Base-by-base conservation (phyloP, 345 rosid species). In the Salix dunnii region DNA sequence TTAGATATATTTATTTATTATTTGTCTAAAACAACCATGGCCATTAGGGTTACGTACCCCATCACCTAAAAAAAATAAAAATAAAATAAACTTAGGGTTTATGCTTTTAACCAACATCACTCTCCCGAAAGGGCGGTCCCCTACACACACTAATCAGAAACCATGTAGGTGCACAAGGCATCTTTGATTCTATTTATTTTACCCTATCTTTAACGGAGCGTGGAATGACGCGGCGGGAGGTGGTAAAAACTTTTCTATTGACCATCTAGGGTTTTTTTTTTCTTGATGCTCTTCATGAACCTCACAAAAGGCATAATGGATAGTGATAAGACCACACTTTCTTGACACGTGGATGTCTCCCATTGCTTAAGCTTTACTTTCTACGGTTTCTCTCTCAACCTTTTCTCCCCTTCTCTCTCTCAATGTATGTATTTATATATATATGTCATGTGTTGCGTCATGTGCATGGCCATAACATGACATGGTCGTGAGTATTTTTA, bases 281-380 rank as follows among this genome's bases (percentile, higher is more conserved):
- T 58, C 23, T 4, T 58, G 0, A n/a, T 23, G 40, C 42, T 36
- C 28, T 81, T 33, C 38, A 11, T 6, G 35, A 53, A 33, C 76
- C 73, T 64, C 82, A 55, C 75, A 77, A 55, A 18, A 55, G 38
- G 36, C 64, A 68, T 78, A 85, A 83, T 85, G 91, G 90, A 79
- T 76, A 77, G 88, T 83, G 91, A 90, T 89, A 85, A 92, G 93
- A 83, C 86, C 93, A 86, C 91, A 87, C 82, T 77, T 75, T 31
- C 40, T 43, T 42, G 75, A 70, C 89, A 90, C 89, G 88, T 85
- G 92, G 80, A 0, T 0, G 0, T 0, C 10, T 62, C 0, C 70
- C 5, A 80, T 84, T 87, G 86, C 89, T 0, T 20, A 0, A 5
- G 18, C 36, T 18, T 25, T 69, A 3, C 21, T 40, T 73, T 20